Evolutionary conservation across 345 rosid species (phyloP).

Genomic region (Trapa incisa): DNA sequence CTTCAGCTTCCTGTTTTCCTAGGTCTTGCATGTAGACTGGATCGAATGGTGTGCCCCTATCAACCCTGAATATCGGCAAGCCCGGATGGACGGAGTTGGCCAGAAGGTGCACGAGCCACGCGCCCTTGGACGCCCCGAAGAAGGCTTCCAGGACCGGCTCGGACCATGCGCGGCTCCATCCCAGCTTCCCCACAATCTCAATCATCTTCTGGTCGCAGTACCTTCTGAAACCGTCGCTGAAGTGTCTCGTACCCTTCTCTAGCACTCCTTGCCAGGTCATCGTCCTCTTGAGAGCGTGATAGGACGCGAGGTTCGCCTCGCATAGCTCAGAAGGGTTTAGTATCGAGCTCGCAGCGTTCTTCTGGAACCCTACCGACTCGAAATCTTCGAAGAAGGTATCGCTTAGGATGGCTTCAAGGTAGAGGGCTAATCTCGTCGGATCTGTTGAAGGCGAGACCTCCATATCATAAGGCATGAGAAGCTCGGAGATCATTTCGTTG

Average conservation of each 20-base stretch:
- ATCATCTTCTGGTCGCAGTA: constrained; percentile 92
- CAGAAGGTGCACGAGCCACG: constrained; percentile 79
- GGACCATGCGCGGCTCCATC: constrained; percentile 83
- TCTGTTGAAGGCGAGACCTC: constrained; percentile 46
- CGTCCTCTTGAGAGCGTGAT: constrained; percentile 32
- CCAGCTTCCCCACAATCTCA: constrained; percentile 68
- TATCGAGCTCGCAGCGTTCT: constrained; percentile 36
- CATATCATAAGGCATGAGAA: constrained; percentile 61
- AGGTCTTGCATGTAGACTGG: constrained; percentile 75
- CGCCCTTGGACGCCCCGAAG: constrained; percentile 70
- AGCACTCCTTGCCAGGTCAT: constrained; percentile 83
- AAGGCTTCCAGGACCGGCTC: constrained; percentile 74
- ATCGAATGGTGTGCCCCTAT: constrained; percentile 46
- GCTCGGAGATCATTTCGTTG: constrained; percentile 44
- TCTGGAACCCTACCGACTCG: constrained; percentile 61
- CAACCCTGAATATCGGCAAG: constrained; percentile 63
- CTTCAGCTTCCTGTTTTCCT: constrained; percentile 17
- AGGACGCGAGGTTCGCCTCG: constrained; percentile 51
- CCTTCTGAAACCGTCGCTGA: constrained; percentile 74
- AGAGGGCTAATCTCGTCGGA: constrained; percentile 40
- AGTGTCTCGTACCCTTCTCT: constrained; percentile 73
- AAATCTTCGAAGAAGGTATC: constrained; percentile 80
- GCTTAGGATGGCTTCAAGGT: constrained; percentile 63
- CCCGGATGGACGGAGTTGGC: constrained; percentile 89
- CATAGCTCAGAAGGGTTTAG: constrained; percentile 70